Evolutionary conservation across 345 rosid species (phyloP).

Genomic region (Brassica nigra): DNA sequence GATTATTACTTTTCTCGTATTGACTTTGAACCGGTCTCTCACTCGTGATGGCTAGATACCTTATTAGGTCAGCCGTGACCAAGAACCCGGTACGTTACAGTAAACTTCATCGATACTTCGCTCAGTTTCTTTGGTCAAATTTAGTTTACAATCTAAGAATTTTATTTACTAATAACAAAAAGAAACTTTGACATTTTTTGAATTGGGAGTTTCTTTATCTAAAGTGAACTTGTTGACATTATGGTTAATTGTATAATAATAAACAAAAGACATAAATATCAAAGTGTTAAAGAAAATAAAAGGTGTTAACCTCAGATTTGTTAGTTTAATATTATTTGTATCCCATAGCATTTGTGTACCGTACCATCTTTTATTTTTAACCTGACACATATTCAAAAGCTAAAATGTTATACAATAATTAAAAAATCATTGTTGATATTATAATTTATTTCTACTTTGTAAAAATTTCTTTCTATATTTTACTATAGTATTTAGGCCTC

Average conservation of each 20-base stretch:
- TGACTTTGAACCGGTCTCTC: conserved; percentile 47
- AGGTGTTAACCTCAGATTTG: not conserved
- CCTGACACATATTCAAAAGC: conserved; percentile 11
- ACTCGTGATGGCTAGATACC: conserved; percentile 30
- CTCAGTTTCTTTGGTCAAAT: conserved; percentile 1
- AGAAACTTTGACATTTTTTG: not conserved
- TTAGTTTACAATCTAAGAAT: conserved; percentile 9
- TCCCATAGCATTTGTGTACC: not conserved
- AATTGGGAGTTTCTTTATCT: not conserved
- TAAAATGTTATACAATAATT: not conserved
- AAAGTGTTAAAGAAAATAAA: not conserved
- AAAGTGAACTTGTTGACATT: not conserved
- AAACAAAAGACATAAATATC: not conserved
- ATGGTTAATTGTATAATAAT: not conserved
- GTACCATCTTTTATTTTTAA: not conserved
- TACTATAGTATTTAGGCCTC: not conserved
- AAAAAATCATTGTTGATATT: not conserved
- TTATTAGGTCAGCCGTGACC: conserved; percentile 34
- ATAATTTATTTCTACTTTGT: not conserved
- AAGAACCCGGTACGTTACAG: conserved; percentile 23
- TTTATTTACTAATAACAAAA: not conserved
- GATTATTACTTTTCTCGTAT: conserved; percentile 30
- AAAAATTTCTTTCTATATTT: not conserved
- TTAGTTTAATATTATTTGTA: not conserved
- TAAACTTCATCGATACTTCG: not conserved